These are phyloP conservation scores for Neofusicoccum sp. DNA, from an alignment of 2,329 filamentous ascomycete genomes.

Conservation along the genomic window DNA sequence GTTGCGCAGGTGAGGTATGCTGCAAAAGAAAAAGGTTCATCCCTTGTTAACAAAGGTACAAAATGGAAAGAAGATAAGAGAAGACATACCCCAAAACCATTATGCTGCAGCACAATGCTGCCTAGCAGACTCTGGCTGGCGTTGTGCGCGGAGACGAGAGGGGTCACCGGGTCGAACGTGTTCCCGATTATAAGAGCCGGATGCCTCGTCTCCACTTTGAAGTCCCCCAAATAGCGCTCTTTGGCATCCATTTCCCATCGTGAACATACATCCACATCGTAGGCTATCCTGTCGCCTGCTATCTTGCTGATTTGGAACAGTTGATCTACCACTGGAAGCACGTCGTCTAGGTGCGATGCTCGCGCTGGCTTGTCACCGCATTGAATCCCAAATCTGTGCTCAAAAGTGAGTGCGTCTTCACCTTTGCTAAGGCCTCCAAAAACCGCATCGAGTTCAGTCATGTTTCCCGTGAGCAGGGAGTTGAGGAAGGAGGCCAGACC, in stretches of 20 bases:
- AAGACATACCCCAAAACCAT: slow-evolving; percentile 24
- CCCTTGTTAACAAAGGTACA: not conserved
- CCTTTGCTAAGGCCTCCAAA: not conserved
- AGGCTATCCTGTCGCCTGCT: slow-evolving; percentile 28
- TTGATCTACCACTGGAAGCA: not conserved
- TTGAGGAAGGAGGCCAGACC: not conserved
- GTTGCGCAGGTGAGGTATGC: slow-evolving; percentile 20
- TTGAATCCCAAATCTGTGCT: not conserved
- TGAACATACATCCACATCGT: slow-evolving; percentile 28
- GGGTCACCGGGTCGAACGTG: slow-evolving; percentile 27
- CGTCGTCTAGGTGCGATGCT: not conserved
- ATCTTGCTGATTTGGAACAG: slow-evolving; percentile 3
- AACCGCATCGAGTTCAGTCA: not conserved
- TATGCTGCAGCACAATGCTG: slow-evolving; percentile 25
- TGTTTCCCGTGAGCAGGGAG: not conserved
- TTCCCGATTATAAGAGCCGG: slow-evolving; percentile 27
- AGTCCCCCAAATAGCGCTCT: slow-evolving; percentile 26
- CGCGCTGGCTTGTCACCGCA: slow-evolving; percentile 1
- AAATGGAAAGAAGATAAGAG: not conserved
- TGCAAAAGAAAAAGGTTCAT: not conserved
- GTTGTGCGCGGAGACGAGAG: slow-evolving; percentile 26
- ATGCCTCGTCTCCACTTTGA: slow-evolving; percentile 25
- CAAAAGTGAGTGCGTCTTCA: not conserved
- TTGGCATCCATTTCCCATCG: slow-evolving; percentile 27
- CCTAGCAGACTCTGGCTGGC: slow-evolving; percentile 25